Evolutionary conservation across 1,139 yeast species (phyloP).

Genomic region (Yamadazyma songkhlaensis): DNA sequence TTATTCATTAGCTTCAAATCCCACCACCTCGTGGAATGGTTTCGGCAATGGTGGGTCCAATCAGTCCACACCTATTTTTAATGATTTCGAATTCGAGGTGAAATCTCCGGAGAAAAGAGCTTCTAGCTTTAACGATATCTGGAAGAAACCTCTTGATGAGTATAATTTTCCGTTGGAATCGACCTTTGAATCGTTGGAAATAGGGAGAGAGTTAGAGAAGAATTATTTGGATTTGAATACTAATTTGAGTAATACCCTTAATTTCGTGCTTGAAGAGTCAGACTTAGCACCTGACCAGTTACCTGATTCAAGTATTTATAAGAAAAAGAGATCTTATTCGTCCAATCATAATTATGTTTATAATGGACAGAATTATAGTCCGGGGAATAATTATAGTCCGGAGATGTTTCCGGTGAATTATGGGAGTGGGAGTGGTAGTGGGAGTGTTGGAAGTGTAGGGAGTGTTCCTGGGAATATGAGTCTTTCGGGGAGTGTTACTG

Average conservation of each 20-base stretch:
- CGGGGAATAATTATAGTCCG: too few species aligned
- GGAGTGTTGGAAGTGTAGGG: too few species aligned
- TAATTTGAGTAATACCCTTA: conserved; percentile 2
- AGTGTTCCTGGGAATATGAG: too few species aligned
- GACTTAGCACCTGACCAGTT: conserved; percentile 7
- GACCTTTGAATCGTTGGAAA: conserved; percentile 6
- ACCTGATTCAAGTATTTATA: neutral
- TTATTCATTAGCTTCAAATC: too few species aligned
- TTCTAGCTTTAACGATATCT: conserved; percentile 7
- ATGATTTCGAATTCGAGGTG: conserved; percentile 12
- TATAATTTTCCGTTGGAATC: conserved; percentile 5
- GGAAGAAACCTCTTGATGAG: conserved; percentile 5
- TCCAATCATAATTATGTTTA: neutral
- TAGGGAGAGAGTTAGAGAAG: conserved; percentile 7
- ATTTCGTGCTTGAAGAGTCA: conserved; percentile 5
- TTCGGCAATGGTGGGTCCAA: neutral
- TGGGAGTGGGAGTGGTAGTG: too few species aligned
- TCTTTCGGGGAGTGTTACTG: too few species aligned
- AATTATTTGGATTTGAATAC: conserved; percentile 6
- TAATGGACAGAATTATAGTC: conserved; percentile 1
- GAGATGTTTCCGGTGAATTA: too few species aligned
- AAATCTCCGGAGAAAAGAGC: conserved; percentile 4
- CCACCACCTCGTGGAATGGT: too few species aligned
- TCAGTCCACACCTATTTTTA: conserved; percentile 14
- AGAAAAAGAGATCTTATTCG: neutral